phyloP scores from a whole-genome alignment of 2,329 filamentous ascomycete species.

The Colletotrichum melonis region DNA sequence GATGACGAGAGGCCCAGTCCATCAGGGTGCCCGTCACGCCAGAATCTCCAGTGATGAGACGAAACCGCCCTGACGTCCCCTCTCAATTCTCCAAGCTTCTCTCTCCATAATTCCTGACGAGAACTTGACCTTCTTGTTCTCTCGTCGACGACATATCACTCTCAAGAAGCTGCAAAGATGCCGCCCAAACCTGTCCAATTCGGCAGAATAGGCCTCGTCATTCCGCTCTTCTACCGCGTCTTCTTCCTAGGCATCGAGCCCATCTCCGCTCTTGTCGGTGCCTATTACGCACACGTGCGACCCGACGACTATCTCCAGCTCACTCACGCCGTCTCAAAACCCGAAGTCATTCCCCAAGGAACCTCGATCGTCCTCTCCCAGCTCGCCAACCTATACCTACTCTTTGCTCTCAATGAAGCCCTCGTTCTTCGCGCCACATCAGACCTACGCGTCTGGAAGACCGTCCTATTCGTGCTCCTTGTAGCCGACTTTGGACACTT shows the following conservation, averaged over 20 bases:
- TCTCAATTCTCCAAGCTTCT: not conserved
- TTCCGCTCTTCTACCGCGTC: slow-evolving; percentile 72
- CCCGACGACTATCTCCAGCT: slow-evolving; percentile 70
- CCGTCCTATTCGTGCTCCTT: slow-evolving; percentile 74
- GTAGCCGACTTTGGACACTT: slow-evolving; percentile 83
- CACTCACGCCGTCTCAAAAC: slow-evolving; percentile 67
- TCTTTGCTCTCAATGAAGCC: slow-evolving; percentile 82
- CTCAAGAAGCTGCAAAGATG: not conserved
- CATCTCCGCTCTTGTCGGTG: slow-evolving; percentile 62
- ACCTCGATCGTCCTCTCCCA: slow-evolving; percentile 78
- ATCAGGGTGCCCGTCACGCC: slow-evolving; percentile 32
- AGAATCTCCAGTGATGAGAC: slow-evolving; percentile 29
- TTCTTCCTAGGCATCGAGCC: slow-evolving; percentile 83
- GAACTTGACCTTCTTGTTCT: not conserved
- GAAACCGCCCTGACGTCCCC: slow-evolving; percentile 14
- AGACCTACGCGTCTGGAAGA: slow-evolving; percentile 77
- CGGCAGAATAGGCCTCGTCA: slow-evolving; percentile 49
- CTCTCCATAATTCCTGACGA: not conserved
- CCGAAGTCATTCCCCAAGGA: slow-evolving; percentile 63
- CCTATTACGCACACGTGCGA: slow-evolving; percentile 62
- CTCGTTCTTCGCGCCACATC: slow-evolving; percentile 77
- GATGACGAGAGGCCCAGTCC: slow-evolving; percentile 10
- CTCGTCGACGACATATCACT: not conserved
- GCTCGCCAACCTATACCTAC: slow-evolving; percentile 81
- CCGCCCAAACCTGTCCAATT: slow-evolving; percentile 37